Evolutionary conservation across 805 yeast genomes (phyloP).

Genomic region (Naumovozyma baii): DNA sequence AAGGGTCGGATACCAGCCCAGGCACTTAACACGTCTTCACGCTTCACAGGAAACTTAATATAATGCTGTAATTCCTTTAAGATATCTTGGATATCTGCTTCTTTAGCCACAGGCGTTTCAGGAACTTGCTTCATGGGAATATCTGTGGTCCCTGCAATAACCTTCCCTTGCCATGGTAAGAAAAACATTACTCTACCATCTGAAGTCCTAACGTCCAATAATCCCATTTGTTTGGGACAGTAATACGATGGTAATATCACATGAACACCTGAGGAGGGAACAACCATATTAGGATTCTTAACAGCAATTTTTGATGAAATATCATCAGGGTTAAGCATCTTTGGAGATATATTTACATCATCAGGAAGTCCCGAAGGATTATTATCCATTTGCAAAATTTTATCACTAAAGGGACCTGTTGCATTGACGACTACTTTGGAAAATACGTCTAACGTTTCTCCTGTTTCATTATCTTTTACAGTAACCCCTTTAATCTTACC

Average conservation of each 20-base stretch:
- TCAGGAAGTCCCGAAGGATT: slow-evolving; percentile 58
- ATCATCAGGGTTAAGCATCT: slow-evolving; percentile 17
- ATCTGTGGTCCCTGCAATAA: slow-evolving; percentile 94
- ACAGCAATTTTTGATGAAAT: slow-evolving; percentile 28
- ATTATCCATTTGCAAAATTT: slow-evolving; percentile 76
- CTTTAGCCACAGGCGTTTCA: slow-evolving; percentile 72
- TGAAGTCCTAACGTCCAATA: slow-evolving; percentile 82
- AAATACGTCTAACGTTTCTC: slow-evolving; percentile 47
- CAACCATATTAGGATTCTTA: slow-evolving; percentile 64
- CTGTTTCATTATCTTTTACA: slow-evolving; percentile 64
- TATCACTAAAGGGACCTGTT: slow-evolving; percentile 89
- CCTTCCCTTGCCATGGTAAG: slow-evolving; percentile 96
- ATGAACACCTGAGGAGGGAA: slow-evolving; percentile 92
- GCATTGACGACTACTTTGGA: slow-evolving; percentile 81
- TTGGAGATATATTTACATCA: slow-evolving; percentile 22
- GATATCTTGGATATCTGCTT: slow-evolving; percentile 81
- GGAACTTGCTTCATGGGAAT: slow-evolving; percentile 67
- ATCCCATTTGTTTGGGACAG: slow-evolving; percentile 79
- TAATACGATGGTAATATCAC: slow-evolving; percentile 85
- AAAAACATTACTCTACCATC: slow-evolving; percentile 97
- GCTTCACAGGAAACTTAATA: slow-evolving; percentile 75
- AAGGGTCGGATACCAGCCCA: slow-evolving; percentile 97
- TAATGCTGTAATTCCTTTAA: slow-evolving; percentile 82
- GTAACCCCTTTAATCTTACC: slow-evolving; percentile 63
- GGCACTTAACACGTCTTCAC: slow-evolving; percentile 87